Evolutionary conservation across 2,329 filamentous ascomycete genomes (phyloP), one percentile per base, ranked within the genome.

Genomic region (Cyclaneusma minus): DNA sequence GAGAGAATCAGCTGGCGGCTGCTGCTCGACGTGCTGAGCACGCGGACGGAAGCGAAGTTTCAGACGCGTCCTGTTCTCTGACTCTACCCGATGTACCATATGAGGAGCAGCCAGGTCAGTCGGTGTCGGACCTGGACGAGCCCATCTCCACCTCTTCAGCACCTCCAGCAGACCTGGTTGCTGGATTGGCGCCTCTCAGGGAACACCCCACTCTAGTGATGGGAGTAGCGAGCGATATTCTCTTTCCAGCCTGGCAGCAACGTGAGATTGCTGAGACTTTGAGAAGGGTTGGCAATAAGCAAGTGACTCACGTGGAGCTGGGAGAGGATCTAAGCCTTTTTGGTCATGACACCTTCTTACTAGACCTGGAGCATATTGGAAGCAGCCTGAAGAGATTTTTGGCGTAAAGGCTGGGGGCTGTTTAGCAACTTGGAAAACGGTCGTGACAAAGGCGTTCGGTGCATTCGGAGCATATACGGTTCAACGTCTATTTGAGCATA

Each of bases 161-260:
- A 1, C 80, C 83, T 0, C 83, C 87, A 0, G 61, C 67, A 26
- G 89, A 98, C 49, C 59, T 98, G 1, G 65, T 95, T 18, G 60
- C 61, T 0, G 89, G 89, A 0, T 57, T 98, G 12, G 55, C 67
- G 4, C 55, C 69, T 0, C 52, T 95, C 28, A 69, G 74, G 28
- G 64, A 85, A 34, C 87, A 76, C 25, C 81, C 83, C 0, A 77
- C 82, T 1, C 62, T 98, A 13, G 81, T 98, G 7, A 75, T 98
- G 58, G 89, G 89, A 17, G 89, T 95, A 4, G 82, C 83, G 0
- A 94, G 83, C 41, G 89, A 98, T 47, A 95, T 94, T 25, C 57
- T 98, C 18, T 98, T 98, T 54, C 89, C 89, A 0, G 84, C 89
- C 0, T 98, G 89, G 87, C 89, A 98, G 56, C 89, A 98, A 57